Evolutionary conservation across 164 flowering plant genomes (phyloP).

Genomic region (Litsea cubeba): DNA sequence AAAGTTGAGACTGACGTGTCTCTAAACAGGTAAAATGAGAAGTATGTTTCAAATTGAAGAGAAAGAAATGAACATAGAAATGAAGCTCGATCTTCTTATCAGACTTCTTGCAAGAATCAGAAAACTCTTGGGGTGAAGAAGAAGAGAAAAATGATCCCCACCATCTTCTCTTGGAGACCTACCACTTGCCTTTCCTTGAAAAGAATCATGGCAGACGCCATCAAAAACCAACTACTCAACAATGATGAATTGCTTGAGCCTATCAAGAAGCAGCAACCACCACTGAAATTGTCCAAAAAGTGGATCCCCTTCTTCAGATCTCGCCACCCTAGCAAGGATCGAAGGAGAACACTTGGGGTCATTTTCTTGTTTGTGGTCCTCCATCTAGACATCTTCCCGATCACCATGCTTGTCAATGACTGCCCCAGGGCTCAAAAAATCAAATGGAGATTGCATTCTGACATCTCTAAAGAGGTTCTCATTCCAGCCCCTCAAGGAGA

Average conservation of each 20-base stretch:
- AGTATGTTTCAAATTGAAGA: no score
- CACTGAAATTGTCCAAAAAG: not conserved
- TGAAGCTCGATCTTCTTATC: no score
- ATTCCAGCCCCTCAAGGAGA: constrained; percentile 72
- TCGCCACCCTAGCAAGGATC: constrained; percentile 16
- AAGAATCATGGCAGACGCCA: no score
- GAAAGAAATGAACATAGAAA: no score
- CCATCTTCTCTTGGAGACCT: no score
- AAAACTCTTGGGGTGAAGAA: no score
- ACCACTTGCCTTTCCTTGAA: no score
- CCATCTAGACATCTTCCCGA: constrained; percentile 43
- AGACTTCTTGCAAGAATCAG: no score
- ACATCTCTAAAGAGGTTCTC: constrained; percentile 45
- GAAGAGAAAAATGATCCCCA: no score
- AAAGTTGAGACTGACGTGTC: no score
- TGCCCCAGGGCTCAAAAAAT: constrained; percentile 33
- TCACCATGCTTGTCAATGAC: constrained; percentile 59
- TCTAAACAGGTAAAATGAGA: no score
- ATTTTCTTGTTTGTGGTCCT: constrained; percentile 53
- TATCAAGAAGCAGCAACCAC: not conserved
- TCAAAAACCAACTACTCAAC: no score
- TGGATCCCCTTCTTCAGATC: constrained; percentile 35
- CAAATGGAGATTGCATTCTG: constrained; percentile 52
- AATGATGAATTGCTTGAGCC: not conserved
- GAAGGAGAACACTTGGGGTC: constrained; percentile 49